These are phyloP conservation scores for Marasmius tenuissimus DNA, from an alignment of 1,284 basidiomycete genomes.

Conservation along the genomic window DNA sequence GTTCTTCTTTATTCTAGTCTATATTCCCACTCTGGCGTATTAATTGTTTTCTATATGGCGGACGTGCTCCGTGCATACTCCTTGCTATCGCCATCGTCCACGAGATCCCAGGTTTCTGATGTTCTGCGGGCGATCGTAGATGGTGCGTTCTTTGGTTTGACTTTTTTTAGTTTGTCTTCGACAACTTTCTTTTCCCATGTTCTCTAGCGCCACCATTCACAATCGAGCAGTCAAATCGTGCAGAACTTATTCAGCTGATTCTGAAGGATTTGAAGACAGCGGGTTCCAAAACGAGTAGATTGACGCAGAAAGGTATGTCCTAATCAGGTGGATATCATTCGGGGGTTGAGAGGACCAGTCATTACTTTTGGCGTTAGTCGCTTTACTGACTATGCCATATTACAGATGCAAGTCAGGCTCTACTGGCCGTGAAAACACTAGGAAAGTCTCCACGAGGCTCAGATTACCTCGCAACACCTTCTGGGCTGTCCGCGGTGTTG, in stretches of 20 bases:
- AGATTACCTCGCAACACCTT: conserved; percentile 51
- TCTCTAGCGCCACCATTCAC: conserved; percentile 33
- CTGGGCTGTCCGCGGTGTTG: conserved; percentile 56
- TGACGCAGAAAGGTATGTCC: conserved; percentile 52
- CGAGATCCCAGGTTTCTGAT: conserved; percentile 42
- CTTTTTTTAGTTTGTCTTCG: neutral
- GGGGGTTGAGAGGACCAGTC: conserved; percentile 1
- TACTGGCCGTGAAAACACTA: conserved; percentile 74
- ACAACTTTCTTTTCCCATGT: neutral
- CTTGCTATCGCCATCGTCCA: conserved; percentile 43
- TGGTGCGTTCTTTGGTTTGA: conserved; percentile 30
- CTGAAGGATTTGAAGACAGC: conserved; percentile 52
- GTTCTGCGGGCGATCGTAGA: conserved; percentile 49
- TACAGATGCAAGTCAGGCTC: conserved; percentile 59
- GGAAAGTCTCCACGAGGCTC: conserved; percentile 75
- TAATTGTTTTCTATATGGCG: conserved; percentile 22
- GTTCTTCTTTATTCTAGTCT: conserved; percentile 1
- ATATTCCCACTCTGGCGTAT: neutral
- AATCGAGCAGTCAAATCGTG: conserved; percentile 37
- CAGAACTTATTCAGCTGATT: conserved; percentile 47
- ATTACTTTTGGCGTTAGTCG: conserved; percentile 14
- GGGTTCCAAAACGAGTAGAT: conserved; percentile 36
- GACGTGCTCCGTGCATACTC: conserved; percentile 42
- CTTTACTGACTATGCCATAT: conserved; percentile 9
- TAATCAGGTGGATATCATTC: neutral